These are phyloP conservation scores for Coemansia javaensis DNA, from an alignment of 192 early-diverging fungal species.

Conservation along the genomic window DNA sequence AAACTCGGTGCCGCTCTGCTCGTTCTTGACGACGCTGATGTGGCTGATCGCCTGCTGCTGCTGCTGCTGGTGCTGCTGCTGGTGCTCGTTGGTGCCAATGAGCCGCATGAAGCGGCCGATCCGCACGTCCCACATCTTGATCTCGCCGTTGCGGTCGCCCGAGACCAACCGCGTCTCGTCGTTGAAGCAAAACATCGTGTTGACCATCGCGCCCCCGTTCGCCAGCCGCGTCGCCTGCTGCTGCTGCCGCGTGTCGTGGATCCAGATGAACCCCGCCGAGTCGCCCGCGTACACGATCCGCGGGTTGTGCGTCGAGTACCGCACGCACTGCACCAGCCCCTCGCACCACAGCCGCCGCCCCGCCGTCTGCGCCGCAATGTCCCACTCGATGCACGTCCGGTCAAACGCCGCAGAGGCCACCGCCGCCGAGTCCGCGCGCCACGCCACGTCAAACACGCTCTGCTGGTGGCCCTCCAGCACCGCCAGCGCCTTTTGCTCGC, in stretches of 20 bases:
- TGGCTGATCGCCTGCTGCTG: slow-evolving; percentile 35
- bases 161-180: slow-evolving; percentile 47
- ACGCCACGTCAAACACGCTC: slow-evolving; percentile 49
- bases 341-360: slow-evolving; percentile 17
- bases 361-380: slow-evolving; percentile 23
- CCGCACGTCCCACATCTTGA: slow-evolving; percentile 92
- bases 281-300: slow-evolving; percentile 64
- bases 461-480: slow-evolving; percentile 57
- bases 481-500: slow-evolving; percentile 41
- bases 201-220: slow-evolving; percentile 43
- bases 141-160: slow-evolving; percentile 49
- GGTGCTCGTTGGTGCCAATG: slow-evolving; percentile 23
- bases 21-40: slow-evolving; percentile 43
- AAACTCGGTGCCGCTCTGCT: slow-evolving; percentile 61
- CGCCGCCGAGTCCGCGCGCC: slow-evolving; percentile 31
- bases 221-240: slow-evolving; percentile 22
- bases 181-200: slow-evolving; percentile 48
- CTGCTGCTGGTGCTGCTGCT: slow-evolving; percentile 19
- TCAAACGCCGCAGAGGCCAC: slow-evolving; percentile 45
- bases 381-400: slow-evolving; percentile 45
- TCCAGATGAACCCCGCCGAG: slow-evolving; percentile 60
- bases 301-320: slow-evolving; percentile 58
- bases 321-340: slow-evolving; percentile 42
- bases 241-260: slow-evolving; percentile 36
- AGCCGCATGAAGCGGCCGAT: slow-evolving; percentile 55